These are phyloP conservation scores for Tricholoma flavovirens DNA, from an alignment of 768 basidiomycete species.

Conservation along the genomic window DNA sequence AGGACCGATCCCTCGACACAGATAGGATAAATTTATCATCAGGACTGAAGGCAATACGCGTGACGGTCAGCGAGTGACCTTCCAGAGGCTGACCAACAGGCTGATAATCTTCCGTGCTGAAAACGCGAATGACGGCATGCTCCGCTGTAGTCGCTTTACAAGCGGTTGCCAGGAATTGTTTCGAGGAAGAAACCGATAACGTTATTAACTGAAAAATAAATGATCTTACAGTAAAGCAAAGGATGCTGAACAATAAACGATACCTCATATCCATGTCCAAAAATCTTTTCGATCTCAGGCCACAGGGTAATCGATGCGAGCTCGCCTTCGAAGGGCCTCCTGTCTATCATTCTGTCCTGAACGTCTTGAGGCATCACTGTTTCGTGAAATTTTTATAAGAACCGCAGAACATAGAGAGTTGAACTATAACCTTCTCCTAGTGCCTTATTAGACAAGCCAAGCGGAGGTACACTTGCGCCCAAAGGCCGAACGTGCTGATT, in stretches of 20 bases:
- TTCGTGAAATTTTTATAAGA: background rate
- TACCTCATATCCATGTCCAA: constrained; percentile 97
- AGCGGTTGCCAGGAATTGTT: constrained; percentile 74
- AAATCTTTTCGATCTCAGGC: constrained; percentile 96
- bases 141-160: constrained; percentile 86
- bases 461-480: constrained; percentile 86
- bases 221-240: background rate
- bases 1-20: constrained; percentile 88
- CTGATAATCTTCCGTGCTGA: constrained; percentile 67
- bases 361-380: constrained; percentile 1
- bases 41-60: constrained; percentile 83
- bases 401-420: background rate
- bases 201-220: constrained; percentile 59
- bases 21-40: constrained; percentile 76
- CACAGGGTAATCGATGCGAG: constrained; percentile 83
- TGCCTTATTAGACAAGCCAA: constrained; percentile 94
- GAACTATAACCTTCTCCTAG: constrained; percentile 54
- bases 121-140: constrained; percentile 85
- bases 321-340: constrained; percentile 85
- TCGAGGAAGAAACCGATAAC: constrained; percentile 67
- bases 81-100: constrained; percentile 64
- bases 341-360: background rate
- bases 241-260: constrained; percentile 6
- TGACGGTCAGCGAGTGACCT: constrained; percentile 88
- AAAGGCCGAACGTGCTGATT: constrained; percentile 56